A percentile compares a stretch with the other conserved stretches of the same genome.
Evolutionary conservation across 2,329 filamentous ascomycete species (phyloP).

Genomic region (Dactylonectria macrodidyma): DNA sequence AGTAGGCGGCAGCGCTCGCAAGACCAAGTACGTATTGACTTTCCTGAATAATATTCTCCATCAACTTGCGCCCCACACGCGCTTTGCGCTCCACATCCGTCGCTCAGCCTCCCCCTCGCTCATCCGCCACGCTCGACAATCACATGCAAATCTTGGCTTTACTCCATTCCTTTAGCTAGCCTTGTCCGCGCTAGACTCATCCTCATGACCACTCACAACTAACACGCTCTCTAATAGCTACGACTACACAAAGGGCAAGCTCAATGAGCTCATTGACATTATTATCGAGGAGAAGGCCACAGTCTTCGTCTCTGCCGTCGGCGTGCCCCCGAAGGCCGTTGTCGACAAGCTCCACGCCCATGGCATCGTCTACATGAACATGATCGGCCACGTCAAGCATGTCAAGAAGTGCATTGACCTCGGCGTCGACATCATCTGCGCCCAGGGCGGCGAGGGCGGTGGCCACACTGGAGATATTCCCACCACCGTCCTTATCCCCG

Average conservation of each 20-base stretch:
- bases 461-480: slow-evolving; percentile 97
- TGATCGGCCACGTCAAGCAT: slow-evolving; percentile 99
- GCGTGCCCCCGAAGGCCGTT: slow-evolving; percentile 89
- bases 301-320: slow-evolving; percentile 97
- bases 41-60: background rate
- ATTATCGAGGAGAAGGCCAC: slow-evolving; percentile 93
- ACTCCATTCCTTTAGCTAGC: background rate
- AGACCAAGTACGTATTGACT: slow-evolving; percentile 79
- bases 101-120: background rate
- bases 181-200: slow-evolving; percentile 16
- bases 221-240: slow-evolving; percentile 74
- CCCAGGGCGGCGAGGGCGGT: slow-evolving; percentile 97
- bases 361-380: slow-evolving; percentile 99
- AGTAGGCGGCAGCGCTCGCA: slow-evolving; percentile 92
- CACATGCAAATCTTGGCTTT: slow-evolving; percentile 39
- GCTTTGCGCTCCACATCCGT: background rate
- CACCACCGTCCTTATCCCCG: slow-evolving; percentile 92
- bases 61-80: slow-evolving; percentile 7
- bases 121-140: slow-evolving; percentile 20
- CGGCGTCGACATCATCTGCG: slow-evolving; percentile 96
- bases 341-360: slow-evolving; percentile 91
- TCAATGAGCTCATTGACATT: slow-evolving; percentile 89
- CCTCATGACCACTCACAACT: slow-evolving; percentile 25
- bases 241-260: slow-evolving; percentile 99
- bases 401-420: slow-evolving; percentile 95